Evolutionary conservation across 2,329 filamentous ascomycete genomes (phyloP), one percentile per base, ranked within the genome.

Genomic region (Celoporthe dispersa): DNA sequence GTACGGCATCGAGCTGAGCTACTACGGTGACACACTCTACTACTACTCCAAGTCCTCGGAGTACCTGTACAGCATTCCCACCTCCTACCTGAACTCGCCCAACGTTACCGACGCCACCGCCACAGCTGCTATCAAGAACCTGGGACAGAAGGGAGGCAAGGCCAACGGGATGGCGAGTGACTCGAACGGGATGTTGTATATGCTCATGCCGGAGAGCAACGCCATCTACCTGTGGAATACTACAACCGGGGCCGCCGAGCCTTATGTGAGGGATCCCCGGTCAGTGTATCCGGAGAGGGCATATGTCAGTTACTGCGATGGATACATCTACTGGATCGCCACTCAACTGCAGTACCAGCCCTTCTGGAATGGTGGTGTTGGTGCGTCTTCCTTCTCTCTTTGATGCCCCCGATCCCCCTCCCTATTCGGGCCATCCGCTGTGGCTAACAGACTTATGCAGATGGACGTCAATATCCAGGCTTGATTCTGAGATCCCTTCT

Each of bases 171-270:
- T 59, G 55, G 55, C 55, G 22, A 59, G 55, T 33, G 55, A 59
- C 55, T 59, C 55, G 2, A 59, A 59, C 31, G 55, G 55, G 5
- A 59, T 59, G 55, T 16, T 59, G 55, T 59, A 59, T 31, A 5
- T 59, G 55, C 55, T 59, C 55, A 59, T 59, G 55, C 55, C 55
- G 14, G 55, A 59, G 55, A 59, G 55, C 55, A 59, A 59, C 31
- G 28, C 28, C 28, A 59, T 59, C 25, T 59, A 59, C 28, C 55
- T 59, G 55, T 59, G 55, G 55, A 59, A 59, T 33, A 59, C 55
- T 25, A 59, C 55, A 22, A 59, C 55, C 1, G 55, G 55, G 25
- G 28, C 31, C 5, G 28, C 25, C 12, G 55, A 59, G 25, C 55
- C 55, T 22, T 59, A 59, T 33, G 55, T 59, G 55, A 6, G 55